Evolutionary conservation across 2,329 filamentous ascomycete genomes (phyloP).

Genomic region (Pseudogymnoascus sp.): DNA sequence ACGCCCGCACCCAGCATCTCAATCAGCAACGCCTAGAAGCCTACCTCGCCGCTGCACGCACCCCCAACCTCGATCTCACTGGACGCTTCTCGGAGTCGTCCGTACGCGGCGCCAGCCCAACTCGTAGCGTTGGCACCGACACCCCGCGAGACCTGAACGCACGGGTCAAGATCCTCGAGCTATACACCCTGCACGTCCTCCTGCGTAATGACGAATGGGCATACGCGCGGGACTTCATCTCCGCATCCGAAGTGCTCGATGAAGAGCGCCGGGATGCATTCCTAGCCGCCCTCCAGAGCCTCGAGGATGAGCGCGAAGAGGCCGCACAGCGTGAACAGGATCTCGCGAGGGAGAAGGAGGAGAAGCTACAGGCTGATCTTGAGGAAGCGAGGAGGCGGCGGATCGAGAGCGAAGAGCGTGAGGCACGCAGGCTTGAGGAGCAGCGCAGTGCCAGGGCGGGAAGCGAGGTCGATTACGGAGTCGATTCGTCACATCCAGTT

Average conservation of each 20-base stretch:
- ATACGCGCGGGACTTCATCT: constrained; percentile 86
- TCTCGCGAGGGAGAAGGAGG: constrained; percentile 49
- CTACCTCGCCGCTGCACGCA: constrained; percentile 72
- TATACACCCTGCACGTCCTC: constrained; percentile 94
- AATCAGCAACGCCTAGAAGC: constrained; percentile 86
- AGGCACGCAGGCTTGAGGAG: constrained; percentile 22
- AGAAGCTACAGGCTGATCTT: constrained; percentile 47
- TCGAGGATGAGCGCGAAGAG: constrained; percentile 78
- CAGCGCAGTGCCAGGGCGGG: constrained; percentile 38
- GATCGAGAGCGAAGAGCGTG: constrained; percentile 51
- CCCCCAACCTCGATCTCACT: constrained; percentile 65
- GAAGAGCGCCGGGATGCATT: constrained; percentile 89
- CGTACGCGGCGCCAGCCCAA: constrained; percentile 53
- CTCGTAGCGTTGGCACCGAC: constrained; percentile 54
- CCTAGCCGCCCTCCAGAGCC: constrained; percentile 71
- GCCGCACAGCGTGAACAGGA: constrained; percentile 56
- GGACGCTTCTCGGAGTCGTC: constrained; percentile 48
- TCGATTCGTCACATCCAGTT: constrained; percentile 44
- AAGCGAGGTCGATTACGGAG: constrained; percentile 62
- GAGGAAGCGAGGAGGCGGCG: constrained; percentile 50
- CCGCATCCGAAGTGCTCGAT: constrained; percentile 76
- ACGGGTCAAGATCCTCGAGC: constrained; percentile 83
- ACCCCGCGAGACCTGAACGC: constrained; percentile 79
- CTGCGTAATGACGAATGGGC: constrained; percentile 93
- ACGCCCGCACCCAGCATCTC: constrained; percentile 72